A percentile compares a stretch with the other conserved stretches of the same genome.
phyloP scores from a whole-genome alignment of 2,329 filamentous ascomycete species.

The Aureobasidium sp. region DNA sequence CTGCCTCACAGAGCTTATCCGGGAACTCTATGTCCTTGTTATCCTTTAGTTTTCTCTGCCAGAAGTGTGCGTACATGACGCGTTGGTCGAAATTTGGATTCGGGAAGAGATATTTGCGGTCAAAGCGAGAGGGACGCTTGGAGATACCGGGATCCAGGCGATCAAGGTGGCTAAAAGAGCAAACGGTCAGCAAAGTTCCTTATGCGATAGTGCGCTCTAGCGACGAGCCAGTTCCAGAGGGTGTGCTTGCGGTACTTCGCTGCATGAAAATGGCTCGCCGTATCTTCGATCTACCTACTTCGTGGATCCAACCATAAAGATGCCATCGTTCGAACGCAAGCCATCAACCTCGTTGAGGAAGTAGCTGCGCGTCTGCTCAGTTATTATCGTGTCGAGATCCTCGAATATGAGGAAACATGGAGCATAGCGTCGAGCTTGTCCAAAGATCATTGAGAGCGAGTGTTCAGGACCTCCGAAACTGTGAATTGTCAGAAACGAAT shows the following conservation, averaged over 20 bases:
- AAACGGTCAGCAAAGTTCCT: background rate
- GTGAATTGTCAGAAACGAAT: background rate
- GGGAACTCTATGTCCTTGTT: conserved; percentile 24
- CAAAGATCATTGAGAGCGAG: conserved; percentile 40
- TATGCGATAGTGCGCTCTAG: background rate
- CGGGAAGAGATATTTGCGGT: conserved; percentile 42
- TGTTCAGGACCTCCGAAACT: conserved; percentile 46
- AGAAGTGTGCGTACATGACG: conserved; percentile 38
- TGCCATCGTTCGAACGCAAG: conserved; percentile 35
- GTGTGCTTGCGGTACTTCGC: background rate
- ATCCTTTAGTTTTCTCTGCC: conserved; percentile 35
- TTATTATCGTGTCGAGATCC: conserved; percentile 36
- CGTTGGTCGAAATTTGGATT: conserved; percentile 33
- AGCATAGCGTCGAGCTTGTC: conserved; percentile 31
- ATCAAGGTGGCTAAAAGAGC: conserved; percentile 24
- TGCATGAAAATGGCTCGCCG: background rate
- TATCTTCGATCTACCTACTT: conserved; percentile 22
- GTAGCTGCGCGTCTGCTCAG: conserved; percentile 30
- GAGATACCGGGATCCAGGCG: conserved; percentile 35
- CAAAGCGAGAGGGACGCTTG: conserved; percentile 42
- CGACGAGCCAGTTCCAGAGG: background rate
- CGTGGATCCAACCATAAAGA: conserved; percentile 37
- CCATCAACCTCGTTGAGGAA: conserved; percentile 40
- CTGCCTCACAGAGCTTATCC: conserved; percentile 33
- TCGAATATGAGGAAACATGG: conserved; percentile 37